Conservation (phyloP, 179 eudicot genomes). For the Silene vulgaris region DNA sequence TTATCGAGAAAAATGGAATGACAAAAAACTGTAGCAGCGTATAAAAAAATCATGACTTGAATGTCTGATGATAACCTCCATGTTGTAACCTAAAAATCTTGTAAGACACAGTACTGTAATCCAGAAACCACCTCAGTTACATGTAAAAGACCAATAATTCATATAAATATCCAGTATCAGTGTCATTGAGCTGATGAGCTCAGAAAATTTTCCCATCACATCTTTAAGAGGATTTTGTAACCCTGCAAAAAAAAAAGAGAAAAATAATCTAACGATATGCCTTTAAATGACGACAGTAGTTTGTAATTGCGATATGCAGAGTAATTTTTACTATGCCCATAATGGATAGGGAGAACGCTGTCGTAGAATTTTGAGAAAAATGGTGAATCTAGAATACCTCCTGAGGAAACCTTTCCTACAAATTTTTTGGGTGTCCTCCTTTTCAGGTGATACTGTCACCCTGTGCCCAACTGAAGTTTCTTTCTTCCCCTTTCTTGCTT, state of each 20-base stretch:
- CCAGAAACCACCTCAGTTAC: slow-evolving; percentile 9
- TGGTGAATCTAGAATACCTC: slow-evolving; percentile 38
- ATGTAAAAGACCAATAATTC: slow-evolving; percentile 16
- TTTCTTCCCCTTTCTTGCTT: slow-evolving; percentile 60
- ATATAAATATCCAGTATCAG: not conserved
- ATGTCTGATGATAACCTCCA: not conserved
- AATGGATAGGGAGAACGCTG: not conserved
- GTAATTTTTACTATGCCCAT: not conserved
- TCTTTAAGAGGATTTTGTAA: slow-evolving; percentile 26
- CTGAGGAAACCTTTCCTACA: slow-evolving; percentile 41
- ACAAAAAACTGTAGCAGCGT: not conserved
- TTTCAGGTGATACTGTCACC: slow-evolving; percentile 35
- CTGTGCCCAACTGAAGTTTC: slow-evolving; percentile 43
- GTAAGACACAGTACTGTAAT: slow-evolving; percentile 12
- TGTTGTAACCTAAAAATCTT: not conserved
- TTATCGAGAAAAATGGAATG: not conserved
- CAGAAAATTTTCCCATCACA: slow-evolving; percentile 2
- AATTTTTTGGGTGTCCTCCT: slow-evolving; percentile 39
- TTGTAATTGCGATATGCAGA: not conserved
- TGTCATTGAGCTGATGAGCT: not conserved
- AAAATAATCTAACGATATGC: not conserved
- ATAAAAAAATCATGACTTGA: slow-evolving; percentile 4
- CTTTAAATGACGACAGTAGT: slow-evolving; percentile 1
- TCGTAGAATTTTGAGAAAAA: not conserved
- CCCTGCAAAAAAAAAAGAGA: slow-evolving; percentile 20